Evolutionary conservation across 163 green algal genomes (phyloP), one percentile per base, ranked within the genome.

Genomic region (Prototheca cutis): DNA sequence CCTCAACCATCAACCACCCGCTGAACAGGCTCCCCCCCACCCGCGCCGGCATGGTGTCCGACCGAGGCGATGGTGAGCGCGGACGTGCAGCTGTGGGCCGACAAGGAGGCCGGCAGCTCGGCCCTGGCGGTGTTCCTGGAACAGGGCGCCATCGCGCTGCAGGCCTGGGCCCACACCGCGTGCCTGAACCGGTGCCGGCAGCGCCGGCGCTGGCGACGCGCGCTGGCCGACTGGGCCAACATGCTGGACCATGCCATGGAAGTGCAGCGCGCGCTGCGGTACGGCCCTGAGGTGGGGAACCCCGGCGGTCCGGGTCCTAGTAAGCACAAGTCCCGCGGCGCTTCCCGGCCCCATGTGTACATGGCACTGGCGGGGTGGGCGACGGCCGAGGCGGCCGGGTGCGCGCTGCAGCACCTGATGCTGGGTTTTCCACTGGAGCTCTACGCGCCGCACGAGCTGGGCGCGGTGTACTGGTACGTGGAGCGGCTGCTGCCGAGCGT

Each of bases 361-460:
- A 28, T 6, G 1, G 51, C 48, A 48, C 34, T 64, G 36, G 55
- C n/a, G 2, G 74, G 64, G 0, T 93, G 82, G 82, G 77, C 86
- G 28, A 80, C 85, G 70, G 53, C 45, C 25, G 65, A 86, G 73
- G 78, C 74, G 3, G 47, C 51, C 1, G 23, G 27, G 19, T 65
- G 63, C n/a, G 73, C 81, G 58, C 52, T 83, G 57, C 40, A 67
- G 48, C 82, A 93, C 69, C 65, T 93, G 40, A 58, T 84, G 59
- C 56, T 88, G 53, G 85, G 85, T 40, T 91, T 85, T 62, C 77
- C 84, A 48, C 73, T 91, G 67, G 69, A 85, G 5, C 65, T 91
- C 48, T 90, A 91, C 63, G 57, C 79, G 30, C 74, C 68, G 2
- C 58, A 72, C 4, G 84, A 91, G 64, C 77, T 76, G 65, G 60